Percentiles rank a stretch among this genome's conserved stretches.
These are phyloP conservation scores for Pseudogymnoascus sp. DNA, from an alignment of 2,329 filamentous ascomycete species.

Conservation along the genomic window DNA sequence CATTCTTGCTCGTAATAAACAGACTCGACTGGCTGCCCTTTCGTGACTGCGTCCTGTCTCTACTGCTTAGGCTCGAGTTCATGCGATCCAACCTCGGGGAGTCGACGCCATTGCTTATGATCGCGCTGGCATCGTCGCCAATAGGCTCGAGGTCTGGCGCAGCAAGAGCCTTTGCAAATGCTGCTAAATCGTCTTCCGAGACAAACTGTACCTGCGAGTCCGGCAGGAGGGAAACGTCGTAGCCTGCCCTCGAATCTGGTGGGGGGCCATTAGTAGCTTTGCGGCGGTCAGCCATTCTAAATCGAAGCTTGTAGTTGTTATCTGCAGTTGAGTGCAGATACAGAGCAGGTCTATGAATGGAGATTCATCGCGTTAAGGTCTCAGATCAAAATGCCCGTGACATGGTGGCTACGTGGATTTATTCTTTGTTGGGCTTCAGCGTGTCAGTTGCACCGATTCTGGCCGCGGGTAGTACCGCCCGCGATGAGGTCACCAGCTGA, in stretches of 20 bases:
- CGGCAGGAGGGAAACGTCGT: slow-evolving; percentile 63
- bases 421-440: not conserved
- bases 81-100: not conserved
- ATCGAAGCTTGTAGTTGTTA: not conserved
- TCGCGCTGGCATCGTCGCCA: slow-evolving; percentile 37
- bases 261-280: slow-evolving; percentile 42
- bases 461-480: not conserved
- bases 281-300: slow-evolving; percentile 26
- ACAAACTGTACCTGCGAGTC: slow-evolving; percentile 75
- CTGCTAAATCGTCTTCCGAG: slow-evolving; percentile 58
- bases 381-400: slow-evolving; percentile 2
- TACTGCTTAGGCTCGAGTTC: not conserved
- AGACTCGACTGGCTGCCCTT: slow-evolving; percentile 20
- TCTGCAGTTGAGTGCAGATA: slow-evolving; percentile 5
- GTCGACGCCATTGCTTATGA: not conserved
- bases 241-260: slow-evolving; percentile 53
- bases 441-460: slow-evolving; percentile 6
- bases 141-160: slow-evolving; percentile 68
- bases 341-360: not conserved
- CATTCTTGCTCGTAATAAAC: slow-evolving; percentile 84
- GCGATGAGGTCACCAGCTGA: slow-evolving; percentile 3
- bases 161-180: slow-evolving; percentile 74
- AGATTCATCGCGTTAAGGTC: not conserved
- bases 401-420: not conserved
- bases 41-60: not conserved